Evolutionary conservation across 2,329 filamentous ascomycete genomes (phyloP), one percentile per base, ranked within the genome.

Genomic region (Claviceps sp.): DNA sequence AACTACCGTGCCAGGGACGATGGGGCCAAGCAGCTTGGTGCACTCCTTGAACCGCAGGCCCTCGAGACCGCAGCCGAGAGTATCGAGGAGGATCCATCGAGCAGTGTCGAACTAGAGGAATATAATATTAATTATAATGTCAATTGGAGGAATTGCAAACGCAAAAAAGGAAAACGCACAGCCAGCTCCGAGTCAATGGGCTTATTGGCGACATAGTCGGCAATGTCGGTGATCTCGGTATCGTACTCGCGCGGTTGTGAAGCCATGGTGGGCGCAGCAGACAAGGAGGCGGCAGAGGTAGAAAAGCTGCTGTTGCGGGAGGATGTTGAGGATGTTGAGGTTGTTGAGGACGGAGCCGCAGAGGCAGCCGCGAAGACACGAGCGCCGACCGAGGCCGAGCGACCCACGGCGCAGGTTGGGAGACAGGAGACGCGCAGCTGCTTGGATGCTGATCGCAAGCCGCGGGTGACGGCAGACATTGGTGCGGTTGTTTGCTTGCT

Each of bases 41-140:
- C 93, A 97, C 72, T 96, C 88, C 70, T 90, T 88, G 76, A 98
- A 98, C 61, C 85, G 84, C 65, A 98, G 80, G 60, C 88, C 93
- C 75, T 97, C 90, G 57, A 98, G 83, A 67, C 93, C 93, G 70
- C 93, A 98, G 65, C 93, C 93, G 47, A 98, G 80, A 52, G 93
- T 97, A 70, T 98, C 93, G 65, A 97, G 82, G 70, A 98, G 89
- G 60, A 97, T 90, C 75, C 89, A 91, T 72, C 93, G 85, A 57
- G 93, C 93, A 48, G 93, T 98, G 70, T 98, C 93, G 67, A 86
- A 94, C 87, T 93, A 59, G 40, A 56, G 40, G 51, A 43, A 22
- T 6, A 18, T 26, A 49, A 34, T 11, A 6, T 41, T 18, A 46
- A n/a, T 26, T 26, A 16, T 43, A 9, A 43, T 42, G 4, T 13